Percentiles rank a stretch among this genome's conserved stretches.
phyloP scores from a whole-genome alignment of 2,329 filamentous ascomycete genomes.

The Seiridium cupressi region DNA sequence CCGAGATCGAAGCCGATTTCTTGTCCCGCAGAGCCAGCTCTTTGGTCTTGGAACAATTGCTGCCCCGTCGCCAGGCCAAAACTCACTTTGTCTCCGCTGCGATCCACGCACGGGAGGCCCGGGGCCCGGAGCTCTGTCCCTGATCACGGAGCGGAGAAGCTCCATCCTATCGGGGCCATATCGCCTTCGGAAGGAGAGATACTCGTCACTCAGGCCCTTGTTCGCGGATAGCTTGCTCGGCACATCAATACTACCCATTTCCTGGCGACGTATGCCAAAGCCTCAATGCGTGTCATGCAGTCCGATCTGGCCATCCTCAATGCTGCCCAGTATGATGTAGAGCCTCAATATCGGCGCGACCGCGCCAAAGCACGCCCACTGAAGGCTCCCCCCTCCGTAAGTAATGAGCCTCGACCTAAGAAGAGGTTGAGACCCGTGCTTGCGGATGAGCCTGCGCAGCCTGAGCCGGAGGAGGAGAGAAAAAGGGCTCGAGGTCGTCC shows the following conservation, averaged over 20 bases:
- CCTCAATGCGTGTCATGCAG: constrained; percentile 19
- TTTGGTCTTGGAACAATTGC: too few species aligned
- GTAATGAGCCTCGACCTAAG: constrained; percentile 17
- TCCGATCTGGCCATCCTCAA: constrained; percentile 42
- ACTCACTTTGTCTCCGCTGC: not conserved
- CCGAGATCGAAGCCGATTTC: too few species aligned
- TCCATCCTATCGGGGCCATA: too few species aligned
- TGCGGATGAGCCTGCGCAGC: constrained; percentile 20
- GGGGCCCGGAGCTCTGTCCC: too few species aligned
- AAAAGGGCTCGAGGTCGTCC: constrained; percentile 72
- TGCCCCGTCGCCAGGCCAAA: too few species aligned
- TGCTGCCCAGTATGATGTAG: constrained; percentile 44
- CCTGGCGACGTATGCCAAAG: not conserved
- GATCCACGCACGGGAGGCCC: not conserved
- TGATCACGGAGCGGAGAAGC: too few species aligned
- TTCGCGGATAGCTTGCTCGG: not conserved
- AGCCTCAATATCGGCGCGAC: constrained; percentile 17
- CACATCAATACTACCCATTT: not conserved
- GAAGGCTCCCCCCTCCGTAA: constrained; percentile 14
- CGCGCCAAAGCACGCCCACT: constrained; percentile 11
- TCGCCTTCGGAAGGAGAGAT: too few species aligned
- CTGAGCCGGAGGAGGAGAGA: constrained; percentile 43
- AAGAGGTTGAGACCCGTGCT: constrained; percentile 29
- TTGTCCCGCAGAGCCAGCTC: too few species aligned
- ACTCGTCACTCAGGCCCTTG: too few species aligned